Percentiles rank a stretch among this genome's conserved stretches.
Evolutionary conservation across 352 stramenopile genomes (phyloP).

Genomic region (Phytophthora melonis): DNA sequence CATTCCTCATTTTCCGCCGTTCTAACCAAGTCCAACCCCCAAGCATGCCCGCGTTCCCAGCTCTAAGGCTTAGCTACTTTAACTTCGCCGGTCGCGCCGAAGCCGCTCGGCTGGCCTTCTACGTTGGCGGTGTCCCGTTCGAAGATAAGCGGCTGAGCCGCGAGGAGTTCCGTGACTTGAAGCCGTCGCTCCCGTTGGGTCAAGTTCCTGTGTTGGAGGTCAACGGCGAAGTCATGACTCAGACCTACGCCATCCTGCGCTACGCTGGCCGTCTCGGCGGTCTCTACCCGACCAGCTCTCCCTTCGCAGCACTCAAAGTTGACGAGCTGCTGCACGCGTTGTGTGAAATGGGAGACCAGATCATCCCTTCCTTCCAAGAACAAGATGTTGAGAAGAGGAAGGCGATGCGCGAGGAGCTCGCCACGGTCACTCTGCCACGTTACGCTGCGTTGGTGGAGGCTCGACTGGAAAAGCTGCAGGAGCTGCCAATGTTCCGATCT

Average conservation of each 20-base stretch:
- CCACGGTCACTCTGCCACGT: conserved; percentile 33
- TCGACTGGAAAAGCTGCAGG: conserved; percentile 41
- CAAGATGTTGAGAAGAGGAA: conserved; percentile 52
- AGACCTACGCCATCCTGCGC: conserved; percentile 73
- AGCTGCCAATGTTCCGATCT: conserved; percentile 47
- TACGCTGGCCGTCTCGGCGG: conserved; percentile 69
- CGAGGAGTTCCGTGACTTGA: conserved; percentile 48
- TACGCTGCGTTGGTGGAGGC: conserved; percentile 41
- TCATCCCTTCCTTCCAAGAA: conserved; percentile 39
- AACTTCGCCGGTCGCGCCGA: conserved; percentile 47
- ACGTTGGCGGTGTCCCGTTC: conserved; percentile 66
- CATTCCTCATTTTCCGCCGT: conserved; percentile 19
- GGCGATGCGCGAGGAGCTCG: conserved; percentile 41
- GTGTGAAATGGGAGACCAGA: conserved; percentile 43
- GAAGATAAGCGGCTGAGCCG: conserved; percentile 55
- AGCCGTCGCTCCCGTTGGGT: conserved; percentile 53
- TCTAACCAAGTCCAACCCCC: neutral
- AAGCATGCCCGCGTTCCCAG: conserved; percentile 42
- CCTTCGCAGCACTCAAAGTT: conserved; percentile 52
- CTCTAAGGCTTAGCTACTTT: conserved; percentile 77
- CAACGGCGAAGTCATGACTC: conserved; percentile 59
- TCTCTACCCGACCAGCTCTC: conserved; percentile 57
- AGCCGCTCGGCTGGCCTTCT: conserved; percentile 56
- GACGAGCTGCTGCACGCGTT: conserved; percentile 62
- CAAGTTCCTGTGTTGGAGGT: conserved; percentile 64